Percentiles rank a stretch among this genome's conserved stretches.
These are phyloP conservation scores for Trametes sp. DNA, from an alignment of 1,284 basidiomycete genomes.

Conservation along the genomic window DNA sequence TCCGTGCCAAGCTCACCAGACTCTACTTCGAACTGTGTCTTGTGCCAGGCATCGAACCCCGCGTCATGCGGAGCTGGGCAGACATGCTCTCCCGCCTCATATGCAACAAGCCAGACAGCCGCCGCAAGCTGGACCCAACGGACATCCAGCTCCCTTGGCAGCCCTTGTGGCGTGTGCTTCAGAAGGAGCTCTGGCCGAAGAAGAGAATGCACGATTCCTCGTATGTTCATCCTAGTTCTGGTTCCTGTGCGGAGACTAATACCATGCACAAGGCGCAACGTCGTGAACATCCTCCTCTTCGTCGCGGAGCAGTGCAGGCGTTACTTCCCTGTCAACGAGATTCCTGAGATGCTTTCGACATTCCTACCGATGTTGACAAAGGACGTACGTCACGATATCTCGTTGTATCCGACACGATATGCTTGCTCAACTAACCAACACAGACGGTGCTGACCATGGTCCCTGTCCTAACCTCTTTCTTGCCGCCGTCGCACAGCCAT, in stretches of 20 bases:
- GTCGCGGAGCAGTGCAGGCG: slow-evolving; percentile 75
- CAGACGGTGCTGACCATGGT: slow-evolving; percentile 73
- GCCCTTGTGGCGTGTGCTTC: slow-evolving; percentile 74
- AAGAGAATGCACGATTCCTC: slow-evolving; percentile 60
- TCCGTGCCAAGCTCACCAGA: slow-evolving; percentile 79
- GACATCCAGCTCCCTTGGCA: slow-evolving; percentile 81
- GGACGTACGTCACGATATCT: slow-evolving; percentile 54
- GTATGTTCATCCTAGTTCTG: slow-evolving; percentile 40
- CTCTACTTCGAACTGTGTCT: slow-evolving; percentile 85
- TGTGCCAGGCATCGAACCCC: slow-evolving; percentile 78
- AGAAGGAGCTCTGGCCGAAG: slow-evolving; percentile 80
- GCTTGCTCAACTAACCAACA: slow-evolving; percentile 17
- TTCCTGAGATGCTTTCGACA: slow-evolving; percentile 74
- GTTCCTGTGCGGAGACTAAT: slow-evolving; percentile 17
- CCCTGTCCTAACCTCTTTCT: slow-evolving; percentile 78
- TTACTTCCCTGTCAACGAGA: slow-evolving; percentile 74
- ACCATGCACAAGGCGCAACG: slow-evolving; percentile 56
- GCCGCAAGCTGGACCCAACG: slow-evolving; percentile 68
- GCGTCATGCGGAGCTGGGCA: slow-evolving; percentile 73
- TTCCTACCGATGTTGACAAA: slow-evolving; percentile 75
- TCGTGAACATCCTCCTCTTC: slow-evolving; percentile 74
- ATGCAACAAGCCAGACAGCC: slow-evolving; percentile 66
- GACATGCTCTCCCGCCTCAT: slow-evolving; percentile 78
- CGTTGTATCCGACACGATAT: not conserved
- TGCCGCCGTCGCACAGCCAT: slow-evolving; percentile 73